Evolutionary conservation across 768 basidiomycete species (phyloP), one percentile per base, ranked within the genome.

Genomic region (Trametes cubensis): DNA sequence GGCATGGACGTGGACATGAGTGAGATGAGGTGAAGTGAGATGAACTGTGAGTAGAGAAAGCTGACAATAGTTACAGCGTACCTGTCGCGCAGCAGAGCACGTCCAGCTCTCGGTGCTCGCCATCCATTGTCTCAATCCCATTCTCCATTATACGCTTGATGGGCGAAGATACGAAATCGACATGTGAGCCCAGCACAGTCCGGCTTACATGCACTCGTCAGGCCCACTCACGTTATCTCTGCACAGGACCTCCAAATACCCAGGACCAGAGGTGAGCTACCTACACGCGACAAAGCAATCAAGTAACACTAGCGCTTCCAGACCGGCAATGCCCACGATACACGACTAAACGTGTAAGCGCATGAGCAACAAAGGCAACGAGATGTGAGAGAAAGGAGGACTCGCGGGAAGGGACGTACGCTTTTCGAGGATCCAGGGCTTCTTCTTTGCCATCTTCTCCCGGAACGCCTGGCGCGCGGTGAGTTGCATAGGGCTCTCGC

Each of bases 81-180:
- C 85, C 85, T 55, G 86, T 89, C 0, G 87, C 86, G 68, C 85
- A 87, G 15, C 88, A 73, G 42, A 89, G 80, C 42, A 86, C 72
- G 66, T 89, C 85, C 42, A 87, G 73, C 4, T 84, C 80, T 62
- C 82, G 74, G 58, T 78, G 75, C 51, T 79, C 72, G 0, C 85
- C 87, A 59, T 89, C 85, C 3, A 57, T 74, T 0, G 80, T 82
- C 67, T 85, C 81, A 21, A 89, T 82, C 2, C 88, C 87, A 2
- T 70, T 80, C 17, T 78, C 74, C 0, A 82, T 83, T 58, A 88
- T 71, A 4, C 77, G 75, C 63, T 78, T 79, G 67, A 89, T 88
- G 10, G 72, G 70, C 21, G 77, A 74, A 1, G 83, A 73, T 30
- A 83, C 71, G 66, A 86, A 86, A 51, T 84, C 80, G 47, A 84